Percentiles rank a stretch among this genome's conserved stretches.
Conservation (phyloP, 1,284 basidiomycete species). For the Stereum hirsutum region DNA sequence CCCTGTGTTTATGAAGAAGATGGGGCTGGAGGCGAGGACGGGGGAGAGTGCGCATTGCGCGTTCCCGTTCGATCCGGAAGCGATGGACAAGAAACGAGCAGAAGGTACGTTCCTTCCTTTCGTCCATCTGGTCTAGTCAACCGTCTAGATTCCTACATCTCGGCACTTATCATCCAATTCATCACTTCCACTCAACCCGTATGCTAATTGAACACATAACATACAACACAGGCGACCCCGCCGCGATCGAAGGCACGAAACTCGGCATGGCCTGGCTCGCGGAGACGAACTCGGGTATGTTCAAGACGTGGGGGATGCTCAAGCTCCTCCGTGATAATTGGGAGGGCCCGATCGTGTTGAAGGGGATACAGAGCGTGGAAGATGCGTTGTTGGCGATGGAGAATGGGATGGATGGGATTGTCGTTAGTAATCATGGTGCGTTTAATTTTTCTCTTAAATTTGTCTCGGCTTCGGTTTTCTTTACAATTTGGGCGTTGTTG, state of each 20-base stretch:
- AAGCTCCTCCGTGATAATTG: constrained; percentile 54
- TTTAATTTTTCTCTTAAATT: too few species aligned
- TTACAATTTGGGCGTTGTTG: too few species aligned
- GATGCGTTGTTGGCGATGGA: constrained; percentile 66
- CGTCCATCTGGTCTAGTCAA: not conserved
- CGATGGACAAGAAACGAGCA: constrained; percentile 26
- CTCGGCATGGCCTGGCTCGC: constrained; percentile 47
- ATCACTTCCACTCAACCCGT: too few species aligned
- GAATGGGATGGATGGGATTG: constrained; percentile 61
- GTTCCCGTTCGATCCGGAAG: constrained; percentile 50
- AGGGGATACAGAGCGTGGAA: constrained; percentile 57
- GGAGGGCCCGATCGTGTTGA: constrained; percentile 62
- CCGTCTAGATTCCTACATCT: too few species aligned
- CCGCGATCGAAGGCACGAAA: constrained; percentile 25
- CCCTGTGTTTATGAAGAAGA: constrained; percentile 61
- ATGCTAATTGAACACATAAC: too few species aligned
- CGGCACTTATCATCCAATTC: too few species aligned
- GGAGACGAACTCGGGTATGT: constrained; percentile 49
- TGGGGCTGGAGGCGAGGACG: constrained; percentile 27
- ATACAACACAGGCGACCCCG: constrained; percentile 45
- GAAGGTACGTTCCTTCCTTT: constrained; percentile 5
- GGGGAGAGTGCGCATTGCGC: constrained; percentile 27
- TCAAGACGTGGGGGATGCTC: constrained; percentile 57
- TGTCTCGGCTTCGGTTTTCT: too few species aligned
- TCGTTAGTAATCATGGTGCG: constrained; percentile 80